These are phyloP conservation scores for Eucalyptus leucophloia DNA, from an alignment of 345 rosid species.

Conservation along the genomic window DNA sequence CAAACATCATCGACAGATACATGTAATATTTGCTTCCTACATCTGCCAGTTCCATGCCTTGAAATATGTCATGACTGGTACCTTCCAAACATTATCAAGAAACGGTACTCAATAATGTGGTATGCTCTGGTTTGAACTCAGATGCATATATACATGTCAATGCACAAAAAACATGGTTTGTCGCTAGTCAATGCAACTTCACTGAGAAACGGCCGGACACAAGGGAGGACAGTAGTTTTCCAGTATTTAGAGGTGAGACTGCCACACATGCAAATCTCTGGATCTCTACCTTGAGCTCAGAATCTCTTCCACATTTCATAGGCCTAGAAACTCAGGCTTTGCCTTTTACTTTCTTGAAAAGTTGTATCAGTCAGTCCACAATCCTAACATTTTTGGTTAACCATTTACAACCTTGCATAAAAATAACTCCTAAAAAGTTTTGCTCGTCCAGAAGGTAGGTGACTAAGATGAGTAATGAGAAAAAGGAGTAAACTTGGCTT, in stretches of 20 bases:
- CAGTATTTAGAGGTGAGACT: not conserved
- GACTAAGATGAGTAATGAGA: not conserved
- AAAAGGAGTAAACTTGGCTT: not conserved
- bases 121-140: not conserved
- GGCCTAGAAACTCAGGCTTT: not conserved
- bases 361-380: not conserved
- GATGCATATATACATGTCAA: not conserved
- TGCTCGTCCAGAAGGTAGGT: not conserved
- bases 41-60: not conserved
- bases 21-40: not conserved
- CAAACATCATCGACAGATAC: not conserved
- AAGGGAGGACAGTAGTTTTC: not conserved
- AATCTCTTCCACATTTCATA: not conserved
- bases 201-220: not conserved
- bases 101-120: not conserved
- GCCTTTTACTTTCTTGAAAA: not conserved
- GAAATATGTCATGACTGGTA: not conserved
- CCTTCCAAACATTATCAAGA: not conserved
- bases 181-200: not conserved
- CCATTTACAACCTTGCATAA: not conserved
- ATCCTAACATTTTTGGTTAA: not conserved
- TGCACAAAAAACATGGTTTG: not conserved
- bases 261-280: not conserved
- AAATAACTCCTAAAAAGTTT: not conserved
- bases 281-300: not conserved